These are phyloP conservation scores for Russula dissimulans DNA, from an alignment of 768 basidiomycete species.

Conservation along the genomic window DNA sequence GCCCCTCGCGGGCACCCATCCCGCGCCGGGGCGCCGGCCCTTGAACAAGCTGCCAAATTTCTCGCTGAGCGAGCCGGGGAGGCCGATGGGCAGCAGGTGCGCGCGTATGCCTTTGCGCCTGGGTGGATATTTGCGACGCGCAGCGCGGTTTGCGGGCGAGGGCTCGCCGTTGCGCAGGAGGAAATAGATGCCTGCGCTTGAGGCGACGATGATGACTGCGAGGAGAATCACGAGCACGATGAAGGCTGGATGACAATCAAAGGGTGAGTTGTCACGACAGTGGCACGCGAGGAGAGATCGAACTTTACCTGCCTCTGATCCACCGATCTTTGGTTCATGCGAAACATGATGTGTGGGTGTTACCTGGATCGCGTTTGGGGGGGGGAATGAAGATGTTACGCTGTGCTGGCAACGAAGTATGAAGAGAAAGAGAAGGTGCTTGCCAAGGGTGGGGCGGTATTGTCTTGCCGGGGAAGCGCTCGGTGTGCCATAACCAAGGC, in stretches of 20 bases:
- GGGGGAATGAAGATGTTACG: background rate
- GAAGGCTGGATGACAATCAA: constrained; percentile 30
- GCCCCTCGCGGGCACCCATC: constrained; percentile 16
- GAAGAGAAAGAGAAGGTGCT: background rate
- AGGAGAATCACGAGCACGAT: constrained; percentile 51
- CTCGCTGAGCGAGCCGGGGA: constrained; percentile 16
- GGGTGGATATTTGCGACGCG: constrained; percentile 21
- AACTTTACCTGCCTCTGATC: constrained; percentile 16
- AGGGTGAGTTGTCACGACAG: background rate
- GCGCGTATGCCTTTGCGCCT: constrained; percentile 1
- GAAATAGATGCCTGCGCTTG: constrained; percentile 45
- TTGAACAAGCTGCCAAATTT: constrained; percentile 17
- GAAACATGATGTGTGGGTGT: background rate
- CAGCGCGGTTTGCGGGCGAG: constrained; percentile 32
- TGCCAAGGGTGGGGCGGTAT: background rate
- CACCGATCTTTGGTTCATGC: constrained; percentile 11
- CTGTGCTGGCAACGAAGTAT: background rate
- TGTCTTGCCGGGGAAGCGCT: background rate
- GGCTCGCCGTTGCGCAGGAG: constrained; percentile 45
- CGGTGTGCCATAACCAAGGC: background rate
- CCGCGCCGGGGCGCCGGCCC: constrained; percentile 7
- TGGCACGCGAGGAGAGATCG: background rate
- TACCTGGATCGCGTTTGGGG: background rate
- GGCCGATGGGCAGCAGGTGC: constrained; percentile 18
- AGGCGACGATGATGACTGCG: constrained; percentile 42